phyloP scores from a whole-genome alignment of 768 basidiomycete genomes.

The Dentipellis sp. region DNA sequence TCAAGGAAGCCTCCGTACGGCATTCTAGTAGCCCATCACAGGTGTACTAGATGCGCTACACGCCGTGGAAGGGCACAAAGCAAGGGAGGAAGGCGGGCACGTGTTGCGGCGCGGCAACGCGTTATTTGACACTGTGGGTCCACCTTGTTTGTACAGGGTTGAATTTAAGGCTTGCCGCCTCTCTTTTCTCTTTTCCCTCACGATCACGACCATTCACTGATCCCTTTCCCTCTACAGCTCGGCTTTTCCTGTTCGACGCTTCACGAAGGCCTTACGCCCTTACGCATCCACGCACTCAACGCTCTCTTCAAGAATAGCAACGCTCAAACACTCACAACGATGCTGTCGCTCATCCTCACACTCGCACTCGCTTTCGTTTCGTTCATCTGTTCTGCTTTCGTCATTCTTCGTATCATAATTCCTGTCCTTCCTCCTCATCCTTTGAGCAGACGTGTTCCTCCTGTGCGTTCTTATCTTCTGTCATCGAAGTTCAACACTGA shows the following conservation, averaged over 20 bases:
- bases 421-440: conserved; percentile 69
- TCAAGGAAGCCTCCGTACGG: too few relatives aligned
- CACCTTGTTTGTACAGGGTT: conserved; percentile 22
- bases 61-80: too few relatives aligned
- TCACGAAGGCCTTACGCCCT: conserved; percentile 26
- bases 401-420: conserved; percentile 67
- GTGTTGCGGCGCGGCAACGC: neutral
- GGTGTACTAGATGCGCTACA: too few relatives aligned
- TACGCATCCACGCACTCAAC: conserved; percentile 22
- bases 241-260: conserved; percentile 24
- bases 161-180: conserved; percentile 8
- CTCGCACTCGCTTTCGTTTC: conserved; percentile 63
- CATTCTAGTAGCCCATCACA: too few relatives aligned
- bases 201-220: conserved; percentile 5
- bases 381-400: conserved; percentile 63
- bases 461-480: conserved; percentile 35
- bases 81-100: neutral
- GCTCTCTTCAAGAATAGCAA: conserved; percentile 6
- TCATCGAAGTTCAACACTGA: conserved; percentile 14
- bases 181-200: conserved; percentile 7
- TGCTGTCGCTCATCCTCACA: conserved; percentile 62
- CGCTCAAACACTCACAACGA: conserved; percentile 18
- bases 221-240: conserved; percentile 19
- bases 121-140: conserved; percentile 22
- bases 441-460: conserved; percentile 64